Evolutionary conservation across 306 rosid genomes (phyloP).

Genomic region (Macrotyloma uniflorum): DNA sequence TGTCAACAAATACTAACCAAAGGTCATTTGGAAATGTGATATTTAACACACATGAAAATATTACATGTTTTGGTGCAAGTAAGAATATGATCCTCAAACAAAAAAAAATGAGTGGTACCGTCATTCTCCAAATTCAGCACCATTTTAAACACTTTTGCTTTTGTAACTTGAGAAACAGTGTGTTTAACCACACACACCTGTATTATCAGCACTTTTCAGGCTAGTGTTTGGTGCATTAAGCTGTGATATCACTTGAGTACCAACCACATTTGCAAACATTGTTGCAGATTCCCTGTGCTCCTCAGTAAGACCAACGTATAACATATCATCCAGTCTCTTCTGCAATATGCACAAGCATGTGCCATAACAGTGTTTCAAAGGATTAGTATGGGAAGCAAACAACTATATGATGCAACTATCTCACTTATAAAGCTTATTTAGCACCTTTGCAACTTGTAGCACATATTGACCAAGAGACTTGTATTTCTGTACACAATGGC

Average conservation of each 20-base stretch:
- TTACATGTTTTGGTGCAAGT: constrained; percentile 10
- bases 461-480: constrained; percentile 79
- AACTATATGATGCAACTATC: constrained; percentile 31
- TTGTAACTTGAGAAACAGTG: constrained; percentile 10
- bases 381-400: constrained; percentile 33
- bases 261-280: constrained; percentile 91
- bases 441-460: constrained; percentile 91
- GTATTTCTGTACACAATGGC: constrained; percentile 82
- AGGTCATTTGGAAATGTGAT: constrained; percentile 29
- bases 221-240: constrained; percentile 60
- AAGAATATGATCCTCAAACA: constrained; percentile 17
- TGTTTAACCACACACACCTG: constrained; percentile 58
- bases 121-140: constrained; percentile 32
- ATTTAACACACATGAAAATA: constrained; percentile 32
- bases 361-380: constrained; percentile 34
- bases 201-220: constrained; percentile 47
- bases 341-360: constrained; percentile 58
- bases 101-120: neutral
- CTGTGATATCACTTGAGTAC: constrained; percentile 96
- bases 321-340: constrained; percentile 88
- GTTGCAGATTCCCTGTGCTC: constrained; percentile 97
- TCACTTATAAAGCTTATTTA: constrained; percentile 25
- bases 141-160: constrained; percentile 26
- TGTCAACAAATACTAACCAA: constrained; percentile 29
- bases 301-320: constrained; percentile 98